A percentile compares a stretch with the other conserved stretches of the same genome.
Evolutionary conservation across 2,329 filamentous ascomycete genomes (phyloP).

Genomic region (Venturiaceae sp.): DNA sequence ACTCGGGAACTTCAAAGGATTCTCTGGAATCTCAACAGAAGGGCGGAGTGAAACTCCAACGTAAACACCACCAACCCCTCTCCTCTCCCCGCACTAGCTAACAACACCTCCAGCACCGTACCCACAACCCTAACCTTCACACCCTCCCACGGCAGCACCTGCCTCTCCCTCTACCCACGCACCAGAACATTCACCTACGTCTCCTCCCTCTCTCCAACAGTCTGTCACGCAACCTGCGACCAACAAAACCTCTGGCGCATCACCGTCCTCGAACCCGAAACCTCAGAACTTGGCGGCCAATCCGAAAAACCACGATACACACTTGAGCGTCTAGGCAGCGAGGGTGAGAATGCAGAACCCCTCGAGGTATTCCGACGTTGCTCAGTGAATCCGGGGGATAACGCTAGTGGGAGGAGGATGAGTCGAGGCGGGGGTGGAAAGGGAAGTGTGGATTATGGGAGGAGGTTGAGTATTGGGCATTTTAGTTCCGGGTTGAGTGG

Average conservation of each 20-base stretch:
- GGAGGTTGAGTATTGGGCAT: slow-evolving; percentile 5
- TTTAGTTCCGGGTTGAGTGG: not conserved
- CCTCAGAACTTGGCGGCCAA: not conserved
- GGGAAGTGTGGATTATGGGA: slow-evolving; percentile 4
- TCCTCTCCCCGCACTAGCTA: not conserved
- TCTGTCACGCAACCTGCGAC: slow-evolving; percentile 2
- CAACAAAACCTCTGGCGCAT: slow-evolving; percentile 5
- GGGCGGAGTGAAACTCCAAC: not conserved
- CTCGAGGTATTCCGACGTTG: not conserved
- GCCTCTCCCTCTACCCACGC: slow-evolving; percentile 6
- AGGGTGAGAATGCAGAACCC: not conserved
- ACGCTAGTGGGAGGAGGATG: not conserved
- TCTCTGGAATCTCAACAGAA: not conserved
- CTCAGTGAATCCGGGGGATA: not conserved
- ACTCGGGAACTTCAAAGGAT: not conserved
- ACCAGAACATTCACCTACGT: slow-evolving; percentile 5
- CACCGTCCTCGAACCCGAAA: not conserved
- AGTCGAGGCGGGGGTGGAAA: not conserved
- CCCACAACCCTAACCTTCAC: slow-evolving; percentile 6
- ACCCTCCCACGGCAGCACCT: slow-evolving; percentile 5
- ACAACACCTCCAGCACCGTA: not conserved
- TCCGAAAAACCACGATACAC: not conserved
- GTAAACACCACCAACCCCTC: not conserved
- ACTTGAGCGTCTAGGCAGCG: not conserved
- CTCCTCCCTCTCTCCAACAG: not conserved